These are phyloP conservation scores for Trichoderma orchidacearum DNA, from an alignment of 495 filamentous ascomycete species.

Conservation along the genomic window DNA sequence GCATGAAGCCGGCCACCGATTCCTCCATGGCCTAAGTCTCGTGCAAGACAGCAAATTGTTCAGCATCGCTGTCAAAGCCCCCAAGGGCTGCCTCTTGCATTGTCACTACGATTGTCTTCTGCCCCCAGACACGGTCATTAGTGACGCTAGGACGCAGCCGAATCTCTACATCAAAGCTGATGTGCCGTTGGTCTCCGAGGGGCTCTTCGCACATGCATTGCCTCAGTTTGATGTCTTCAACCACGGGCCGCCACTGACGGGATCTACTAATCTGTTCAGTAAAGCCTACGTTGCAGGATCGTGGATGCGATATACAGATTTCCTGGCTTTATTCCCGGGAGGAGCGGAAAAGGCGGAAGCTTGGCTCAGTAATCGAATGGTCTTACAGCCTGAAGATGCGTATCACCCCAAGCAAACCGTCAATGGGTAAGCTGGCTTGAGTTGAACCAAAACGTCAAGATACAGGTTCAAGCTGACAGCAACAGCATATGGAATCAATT, in stretches of 20 bases:
- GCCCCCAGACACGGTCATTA: not conserved
- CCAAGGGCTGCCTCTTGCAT: conserved; percentile 3
- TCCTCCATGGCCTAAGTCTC: not conserved
- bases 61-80: not conserved
- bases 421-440: not conserved
- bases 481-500: conserved; percentile 1
- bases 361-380: not conserved
- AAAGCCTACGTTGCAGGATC: not conserved
- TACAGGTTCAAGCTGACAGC: no score
- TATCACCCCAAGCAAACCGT: conserved; percentile 4
- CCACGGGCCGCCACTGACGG: not conserved
- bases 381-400: not conserved
- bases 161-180: conserved; percentile 1
- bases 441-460: no score
- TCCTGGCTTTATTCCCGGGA: not conserved
- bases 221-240: not conserved
- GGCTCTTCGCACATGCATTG: conserved; percentile 1
- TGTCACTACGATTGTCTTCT: conserved; percentile 1
- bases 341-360: not conserved
- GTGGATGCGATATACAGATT: conserved; percentile 1
- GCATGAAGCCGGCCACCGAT: conserved; percentile 1
- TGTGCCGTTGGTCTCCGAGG: not conserved
- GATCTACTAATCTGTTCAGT: not conserved
- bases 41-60: not conserved
- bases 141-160: not conserved